Evolutionary conservation across 2,329 filamentous ascomycete genomes (phyloP).

Genomic region (Paracoccidioides brasiliensis): DNA sequence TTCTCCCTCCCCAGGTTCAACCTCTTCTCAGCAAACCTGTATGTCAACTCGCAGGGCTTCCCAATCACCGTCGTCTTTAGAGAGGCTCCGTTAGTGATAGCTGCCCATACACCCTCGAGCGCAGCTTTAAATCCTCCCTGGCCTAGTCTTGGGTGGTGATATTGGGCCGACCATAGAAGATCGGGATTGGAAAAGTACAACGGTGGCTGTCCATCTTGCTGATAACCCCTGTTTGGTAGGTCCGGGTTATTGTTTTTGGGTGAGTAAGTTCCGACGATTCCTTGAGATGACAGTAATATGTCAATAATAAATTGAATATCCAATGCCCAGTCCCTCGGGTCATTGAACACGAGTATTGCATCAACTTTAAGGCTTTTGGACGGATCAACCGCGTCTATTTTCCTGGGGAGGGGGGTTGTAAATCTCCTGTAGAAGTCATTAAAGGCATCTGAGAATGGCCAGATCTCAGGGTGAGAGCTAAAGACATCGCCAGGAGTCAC

Average conservation of each 20-base stretch:
- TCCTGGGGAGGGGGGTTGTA: slow-evolving; percentile 24
- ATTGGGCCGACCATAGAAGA: slow-evolving; percentile 73
- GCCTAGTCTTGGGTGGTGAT: slow-evolving; percentile 74
- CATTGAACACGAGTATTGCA: slow-evolving; percentile 87
- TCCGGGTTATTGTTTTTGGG: slow-evolving; percentile 51
- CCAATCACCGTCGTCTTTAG: slow-evolving; percentile 59
- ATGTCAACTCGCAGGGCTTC: slow-evolving; percentile 68
- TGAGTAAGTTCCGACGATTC: slow-evolving; percentile 69
- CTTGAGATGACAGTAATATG: slow-evolving; percentile 63
- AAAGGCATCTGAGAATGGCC: slow-evolving; percentile 66
- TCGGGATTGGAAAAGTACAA: slow-evolving; percentile 88
- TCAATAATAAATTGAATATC: slow-evolving; percentile 78
- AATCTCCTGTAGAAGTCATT: slow-evolving; percentile 46
- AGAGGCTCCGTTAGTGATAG: slow-evolving; percentile 48
- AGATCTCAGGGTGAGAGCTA: slow-evolving; percentile 58
- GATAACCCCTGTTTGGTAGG: slow-evolving; percentile 64
- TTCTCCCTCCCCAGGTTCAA: slow-evolving; percentile 48
- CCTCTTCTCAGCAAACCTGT: slow-evolving; percentile 68
- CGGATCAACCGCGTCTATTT: slow-evolving; percentile 28
- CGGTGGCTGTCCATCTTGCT: slow-evolving; percentile 64
- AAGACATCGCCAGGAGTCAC: slow-evolving; percentile 79
- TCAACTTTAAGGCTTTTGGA: slow-evolving; percentile 59
- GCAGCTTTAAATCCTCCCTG: slow-evolving; percentile 84
- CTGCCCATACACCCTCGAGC: slow-evolving; percentile 64
- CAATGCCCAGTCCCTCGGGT: slow-evolving; percentile 89